Conservation (phyloP, 1,284 basidiomycete genomes). For the Golubevia pallescens region DNA sequence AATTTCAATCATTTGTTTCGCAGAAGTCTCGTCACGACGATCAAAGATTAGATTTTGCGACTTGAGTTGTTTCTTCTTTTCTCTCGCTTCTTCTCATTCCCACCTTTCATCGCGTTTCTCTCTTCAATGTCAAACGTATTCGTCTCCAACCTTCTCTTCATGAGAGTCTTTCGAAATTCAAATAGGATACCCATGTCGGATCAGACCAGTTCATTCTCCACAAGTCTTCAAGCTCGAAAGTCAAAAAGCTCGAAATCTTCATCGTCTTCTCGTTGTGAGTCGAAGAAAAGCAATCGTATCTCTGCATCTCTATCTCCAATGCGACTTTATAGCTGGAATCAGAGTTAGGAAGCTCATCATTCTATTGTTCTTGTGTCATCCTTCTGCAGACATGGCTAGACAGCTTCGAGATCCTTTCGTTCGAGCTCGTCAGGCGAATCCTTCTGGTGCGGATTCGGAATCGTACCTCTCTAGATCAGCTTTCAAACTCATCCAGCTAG, state of each 20-base stretch:
- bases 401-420: slow-evolving; percentile 15
- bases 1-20: too few relatives aligned
- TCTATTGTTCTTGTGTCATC: background rate
- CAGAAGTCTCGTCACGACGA: too few relatives aligned
- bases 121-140: background rate
- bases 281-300: slow-evolving; percentile 15
- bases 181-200: too few relatives aligned
- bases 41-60: too few relatives aligned
- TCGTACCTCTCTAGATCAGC: slow-evolving; percentile 41
- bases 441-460: slow-evolving; percentile 4
- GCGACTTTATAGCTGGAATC: slow-evolving; percentile 11
- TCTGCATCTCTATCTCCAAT: slow-evolving; percentile 24
- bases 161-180: slow-evolving; percentile 3
- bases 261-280: background rate
- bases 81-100: background rate
- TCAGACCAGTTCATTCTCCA: background rate
- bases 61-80: too few relatives aligned
- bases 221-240: background rate
- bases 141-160: background rate
- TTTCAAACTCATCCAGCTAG: slow-evolving; percentile 49
- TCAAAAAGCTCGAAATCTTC: background rate
- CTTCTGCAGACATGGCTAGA: slow-evolving; percentile 8
- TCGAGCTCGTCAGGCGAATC: background rate
- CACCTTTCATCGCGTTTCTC: background rate
- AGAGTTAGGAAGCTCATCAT: slow-evolving; percentile 6